Evolutionary conservation across 805 yeast genomes (phyloP).

Genomic region (Wickerhamomyces alni): DNA sequence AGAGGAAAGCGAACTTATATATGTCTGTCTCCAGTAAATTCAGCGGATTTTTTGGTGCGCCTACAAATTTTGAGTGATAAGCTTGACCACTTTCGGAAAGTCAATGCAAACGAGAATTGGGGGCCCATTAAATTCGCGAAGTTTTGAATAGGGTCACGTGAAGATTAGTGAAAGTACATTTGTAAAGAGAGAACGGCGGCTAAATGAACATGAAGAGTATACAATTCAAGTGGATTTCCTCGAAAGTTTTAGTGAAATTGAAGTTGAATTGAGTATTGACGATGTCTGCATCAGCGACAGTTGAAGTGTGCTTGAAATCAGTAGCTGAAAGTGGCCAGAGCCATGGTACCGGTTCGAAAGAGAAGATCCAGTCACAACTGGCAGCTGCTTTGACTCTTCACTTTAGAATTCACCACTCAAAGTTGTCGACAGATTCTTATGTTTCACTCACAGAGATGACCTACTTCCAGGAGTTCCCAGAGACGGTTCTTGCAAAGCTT

Average conservation of each 20-base stretch:
- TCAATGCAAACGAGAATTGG: conserved; percentile 8
- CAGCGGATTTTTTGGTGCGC: no score
- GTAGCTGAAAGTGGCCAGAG: neutral
- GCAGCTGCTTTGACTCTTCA: neutral
- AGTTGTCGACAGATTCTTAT: neutral
- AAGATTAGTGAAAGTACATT: no score
- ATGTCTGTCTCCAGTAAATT: no score
- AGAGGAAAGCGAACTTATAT: no score
- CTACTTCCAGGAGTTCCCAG: conserved; percentile 1
- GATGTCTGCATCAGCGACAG: neutral
- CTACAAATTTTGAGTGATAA: conserved; percentile 8
- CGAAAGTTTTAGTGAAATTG: neutral
- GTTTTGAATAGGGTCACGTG: no score
- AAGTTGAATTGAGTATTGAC: no score
- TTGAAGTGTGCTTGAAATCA: neutral
- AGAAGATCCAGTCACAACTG: neutral
- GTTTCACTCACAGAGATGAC: neutral
- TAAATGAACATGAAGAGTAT: neutral
- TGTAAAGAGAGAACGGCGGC: neutral
- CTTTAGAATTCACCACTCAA: neutral
- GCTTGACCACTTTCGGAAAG: conserved; percentile 13
- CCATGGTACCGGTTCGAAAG: neutral
- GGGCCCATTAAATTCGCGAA: no score
- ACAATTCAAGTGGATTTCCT: no score
- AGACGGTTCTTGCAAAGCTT: conserved; percentile 5